Conservation (phyloP, 257 asterid genomes). For the Fraxinus anomala region DNA sequence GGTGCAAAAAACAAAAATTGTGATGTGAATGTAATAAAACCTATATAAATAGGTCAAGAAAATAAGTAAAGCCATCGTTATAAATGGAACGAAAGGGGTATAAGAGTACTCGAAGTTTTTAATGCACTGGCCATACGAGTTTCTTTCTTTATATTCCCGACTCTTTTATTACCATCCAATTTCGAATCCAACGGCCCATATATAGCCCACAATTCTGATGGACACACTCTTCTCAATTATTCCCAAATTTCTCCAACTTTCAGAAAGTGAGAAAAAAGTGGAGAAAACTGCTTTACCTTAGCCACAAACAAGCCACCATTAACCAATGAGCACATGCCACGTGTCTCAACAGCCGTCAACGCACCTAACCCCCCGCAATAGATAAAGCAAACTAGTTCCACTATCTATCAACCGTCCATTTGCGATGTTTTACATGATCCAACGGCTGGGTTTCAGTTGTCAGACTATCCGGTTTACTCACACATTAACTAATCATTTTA, state of each 20-base stretch:
- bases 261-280: background rate
- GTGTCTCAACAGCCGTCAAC: conserved; percentile 3
- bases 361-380: background rate
- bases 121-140: no score
- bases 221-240: background rate
- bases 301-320: background rate
- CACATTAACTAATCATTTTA: background rate
- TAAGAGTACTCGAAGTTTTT: no score
- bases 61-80: no score
- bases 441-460: conserved; percentile 42
- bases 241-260: background rate
- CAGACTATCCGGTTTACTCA: conserved; percentile 22
- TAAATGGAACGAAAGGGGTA: no score
- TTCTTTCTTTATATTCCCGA: background rate
- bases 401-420: conserved; percentile 30
- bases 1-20: no score
- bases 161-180: background rate
- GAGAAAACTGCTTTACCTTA: background rate
- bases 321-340: background rate
- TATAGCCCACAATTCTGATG: background rate
- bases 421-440: conserved; percentile 21
- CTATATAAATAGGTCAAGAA: no score
- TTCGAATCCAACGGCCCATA: background rate
- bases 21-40: no score
- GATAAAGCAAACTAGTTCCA: conserved; percentile 7